Evolutionary conservation across 169 alveolate species (phyloP), one percentile per base, ranked within the genome.

Genomic region (Plasmodium chabaudi): DNA sequence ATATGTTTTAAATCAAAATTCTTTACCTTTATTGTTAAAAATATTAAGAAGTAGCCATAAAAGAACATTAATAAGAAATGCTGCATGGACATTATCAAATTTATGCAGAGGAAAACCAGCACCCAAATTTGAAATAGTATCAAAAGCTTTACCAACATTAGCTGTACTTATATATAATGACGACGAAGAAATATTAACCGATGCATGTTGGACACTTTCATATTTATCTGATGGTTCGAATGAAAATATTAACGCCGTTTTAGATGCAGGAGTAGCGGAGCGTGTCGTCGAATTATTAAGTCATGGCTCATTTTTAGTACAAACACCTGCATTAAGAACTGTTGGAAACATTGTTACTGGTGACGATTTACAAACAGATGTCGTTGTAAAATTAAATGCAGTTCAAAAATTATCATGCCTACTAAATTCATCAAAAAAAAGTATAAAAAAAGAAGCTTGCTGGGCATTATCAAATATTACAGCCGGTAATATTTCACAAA

Each of bases 331-430:
- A 1, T 94, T 98, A 3, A 94, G 99, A 56, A 94, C 99, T n/a
- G 96, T 98, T 17, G 99, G 99, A 23, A 98, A 98, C 93, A 93
- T 94, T 51, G 98, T 96, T 9, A 97, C 99, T n/a, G 99, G 99
- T 23, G 97, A 95, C 87, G 99, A 97, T 88, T 91, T 94, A n/a
- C 98, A 98, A 87, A 98, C 99, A 39, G 97, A 97, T 87, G 93
- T 92, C 47, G 98, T 98, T 65, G 92, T 98, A 13, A 95, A 96
- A 53, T 93, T 96, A 69, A 99, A 99, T n/a, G 97, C 97, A 21
- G 94, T 97, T 15, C 96, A 95, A 1, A 71, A 92, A 51, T 90
- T 98, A 65, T 89, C 94, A 60, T 91, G 88, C 64, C 94, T 97
- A 44, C 82, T 98, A 42, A 93, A 93, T 59, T 94, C 98, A 44